Evolutionary conservation across 202 grass and related monocot species (phyloP), one percentile per base, ranked within the genome.

Genomic region (Miscanthus sacchariflorus): DNA sequence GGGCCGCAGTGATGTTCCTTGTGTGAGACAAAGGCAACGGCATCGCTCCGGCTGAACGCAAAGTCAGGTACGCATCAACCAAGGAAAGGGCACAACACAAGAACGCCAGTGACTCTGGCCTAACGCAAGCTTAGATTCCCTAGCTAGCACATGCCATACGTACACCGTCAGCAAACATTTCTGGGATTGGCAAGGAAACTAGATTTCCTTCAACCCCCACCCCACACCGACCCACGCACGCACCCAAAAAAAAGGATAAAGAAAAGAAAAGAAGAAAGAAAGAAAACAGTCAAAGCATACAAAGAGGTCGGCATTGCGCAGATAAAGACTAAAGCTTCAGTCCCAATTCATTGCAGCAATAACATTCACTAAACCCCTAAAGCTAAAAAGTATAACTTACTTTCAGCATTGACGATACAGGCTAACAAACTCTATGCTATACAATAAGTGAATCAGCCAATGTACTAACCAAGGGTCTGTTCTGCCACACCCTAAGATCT

Each of bases 11-110:
- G 49, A 66, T 83, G 87, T 86, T 70, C 83, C 63, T 92, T 86
- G 87, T 83, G 79, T 86, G 68, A 63, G 87, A 80, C 79, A 28
- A 89, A 79, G 86, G 74, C 68, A 80, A 89, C 40, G 17, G 79
- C 68, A 59, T 92, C 81, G 79, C 90, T 83, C 79, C 38, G 4
- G 7, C 27, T 13, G 74, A 61, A 80, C 68, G 90, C 90, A 92
- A 92, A 89, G 90, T 25, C 15, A 67, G 10, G 42, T 36, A 82
- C 23, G 82, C 78, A 85, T 72, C 85, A 70, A 85, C 66, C 45
- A 80, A 74, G 74, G 44, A 83, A 91, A 90, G 80, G 25, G 80
- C 70, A 69, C 72, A 54, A 44, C 70, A 49, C 74, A 83, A 78
- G 7, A 59, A 54, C 17, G 27, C 12, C 2, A 74, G 69, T 15